A percentile compares a stretch with the other conserved stretches of the same genome.
Evolutionary conservation across 1,139 yeast species (phyloP).

Genomic region (Candida gigantensis): DNA sequence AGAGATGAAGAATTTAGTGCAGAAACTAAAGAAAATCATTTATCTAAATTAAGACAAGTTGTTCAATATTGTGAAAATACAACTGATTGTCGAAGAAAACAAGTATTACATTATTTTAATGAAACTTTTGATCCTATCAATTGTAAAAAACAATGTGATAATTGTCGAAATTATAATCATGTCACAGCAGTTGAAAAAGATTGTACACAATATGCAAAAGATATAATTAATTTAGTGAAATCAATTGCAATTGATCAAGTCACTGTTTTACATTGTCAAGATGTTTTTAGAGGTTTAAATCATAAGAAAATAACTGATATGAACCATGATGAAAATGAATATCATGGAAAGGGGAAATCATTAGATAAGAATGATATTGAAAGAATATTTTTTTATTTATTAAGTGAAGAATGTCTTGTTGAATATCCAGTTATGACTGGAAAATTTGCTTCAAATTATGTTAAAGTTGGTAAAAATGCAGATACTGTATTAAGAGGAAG

Average conservation of each 20-base stretch:
- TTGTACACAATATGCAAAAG: constrained; percentile 65
- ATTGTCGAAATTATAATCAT: constrained; percentile 58
- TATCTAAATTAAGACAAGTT: constrained; percentile 77
- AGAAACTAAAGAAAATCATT: constrained; percentile 73
- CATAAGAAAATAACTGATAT: constrained; percentile 57
- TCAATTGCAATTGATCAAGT: constrained; percentile 60
- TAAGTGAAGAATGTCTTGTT: constrained; percentile 64
- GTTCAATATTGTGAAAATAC: constrained; percentile 89
- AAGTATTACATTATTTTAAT: constrained; percentile 86
- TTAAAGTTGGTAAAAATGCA: constrained; percentile 59
- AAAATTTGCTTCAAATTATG: constrained; percentile 74
- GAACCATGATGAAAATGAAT: constrained; percentile 61
- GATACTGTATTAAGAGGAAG: constrained; percentile 44
- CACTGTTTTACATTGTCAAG: constrained; percentile 80
- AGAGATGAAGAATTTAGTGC: constrained; percentile 68
- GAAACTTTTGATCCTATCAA: constrained; percentile 70
- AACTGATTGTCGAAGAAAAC: constrained; percentile 86
- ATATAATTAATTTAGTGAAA: constrained; percentile 60
- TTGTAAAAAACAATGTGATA: constrained; percentile 82
- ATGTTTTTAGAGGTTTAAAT: constrained; percentile 76
- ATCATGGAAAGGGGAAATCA: constrained; percentile 70
- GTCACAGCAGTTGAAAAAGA: constrained; percentile 57
- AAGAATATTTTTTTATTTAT: constrained; percentile 75
- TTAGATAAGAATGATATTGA: constrained; percentile 71
- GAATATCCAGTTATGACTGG: constrained; percentile 64